These are phyloP conservation scores for Phascolomyces articulosus DNA, from an alignment of 371 early-diverging fungal species.

Conservation along the genomic window DNA sequence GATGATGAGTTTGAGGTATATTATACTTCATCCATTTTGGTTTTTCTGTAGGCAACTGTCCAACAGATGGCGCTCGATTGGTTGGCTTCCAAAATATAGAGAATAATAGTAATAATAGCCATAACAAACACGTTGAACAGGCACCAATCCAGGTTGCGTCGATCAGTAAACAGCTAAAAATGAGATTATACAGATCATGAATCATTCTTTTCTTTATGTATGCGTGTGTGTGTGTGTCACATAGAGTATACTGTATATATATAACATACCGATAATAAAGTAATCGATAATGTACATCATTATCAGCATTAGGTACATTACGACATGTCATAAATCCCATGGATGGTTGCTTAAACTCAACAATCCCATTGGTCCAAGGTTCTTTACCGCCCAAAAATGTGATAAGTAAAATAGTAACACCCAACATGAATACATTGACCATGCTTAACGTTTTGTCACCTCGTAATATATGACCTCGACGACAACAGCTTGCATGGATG, in stretches of 20 bases:
- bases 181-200: no score
- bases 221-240: no score
- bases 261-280: constrained; percentile 36
- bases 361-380: constrained; percentile 41
- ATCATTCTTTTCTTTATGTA: no score
- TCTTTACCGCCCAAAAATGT: constrained; percentile 34
- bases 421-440: constrained; percentile 19
- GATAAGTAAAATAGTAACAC: constrained; percentile 14
- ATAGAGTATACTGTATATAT: no score
- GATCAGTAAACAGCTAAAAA: constrained; percentile 9
- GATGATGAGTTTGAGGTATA: no score
- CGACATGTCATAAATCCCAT: constrained; percentile 39
- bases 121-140: constrained; percentile 1
- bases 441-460: constrained; percentile 35
- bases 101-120: neutral
- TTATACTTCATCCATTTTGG: neutral
- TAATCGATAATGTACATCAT: constrained; percentile 34
- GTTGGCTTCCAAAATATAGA: neutral
- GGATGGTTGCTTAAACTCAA: constrained; percentile 34
- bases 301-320: constrained; percentile 20
- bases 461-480: constrained; percentile 28
- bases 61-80: constrained; percentile 8
- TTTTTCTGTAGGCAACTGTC: neutral
- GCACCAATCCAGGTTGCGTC: constrained; percentile 13
- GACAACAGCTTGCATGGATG: constrained; percentile 34